phyloP scores from a whole-genome alignment of 1,284 basidiomycete species.

The Thecaphora thlaspeos region DNA sequence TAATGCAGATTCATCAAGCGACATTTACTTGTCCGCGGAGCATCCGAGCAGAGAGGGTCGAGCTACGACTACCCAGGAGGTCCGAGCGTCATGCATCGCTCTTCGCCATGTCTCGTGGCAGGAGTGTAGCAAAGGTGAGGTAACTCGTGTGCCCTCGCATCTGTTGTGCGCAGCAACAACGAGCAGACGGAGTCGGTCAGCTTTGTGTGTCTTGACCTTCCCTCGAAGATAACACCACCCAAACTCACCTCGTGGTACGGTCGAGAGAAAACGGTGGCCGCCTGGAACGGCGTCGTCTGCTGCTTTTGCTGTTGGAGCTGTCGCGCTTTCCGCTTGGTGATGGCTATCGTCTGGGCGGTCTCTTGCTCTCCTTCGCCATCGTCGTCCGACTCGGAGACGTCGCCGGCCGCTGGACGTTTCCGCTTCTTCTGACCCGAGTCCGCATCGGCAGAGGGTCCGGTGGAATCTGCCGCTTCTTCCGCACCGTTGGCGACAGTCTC shows the following conservation, averaged over 20 bases:
- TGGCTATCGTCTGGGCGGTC: slow-evolving; percentile 12
- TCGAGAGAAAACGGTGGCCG: slow-evolving; percentile 27
- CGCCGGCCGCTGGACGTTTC: neutral
- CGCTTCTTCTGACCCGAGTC: no score
- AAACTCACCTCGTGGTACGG: slow-evolving; percentile 26
- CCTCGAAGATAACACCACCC: neutral
- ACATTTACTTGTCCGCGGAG: no score
- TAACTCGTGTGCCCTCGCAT: slow-evolving; percentile 57
- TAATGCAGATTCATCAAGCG: no score
- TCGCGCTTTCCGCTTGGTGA: slow-evolving; percentile 34
- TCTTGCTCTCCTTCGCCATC: slow-evolving; percentile 3
- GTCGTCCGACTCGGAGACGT: slow-evolving; percentile 1
- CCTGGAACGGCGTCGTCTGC: slow-evolving; percentile 18
- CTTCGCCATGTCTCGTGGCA: slow-evolving; percentile 31
- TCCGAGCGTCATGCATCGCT: no score
- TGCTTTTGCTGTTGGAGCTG: slow-evolving; percentile 23
- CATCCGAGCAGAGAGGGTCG: no score
- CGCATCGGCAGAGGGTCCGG: neutral
- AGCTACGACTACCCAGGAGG: no score
- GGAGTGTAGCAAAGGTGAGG: slow-evolving; percentile 53
- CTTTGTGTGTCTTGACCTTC: no score
- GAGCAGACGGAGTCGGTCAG: neutral
- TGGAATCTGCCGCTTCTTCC: no score
- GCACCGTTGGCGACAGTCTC: no score
- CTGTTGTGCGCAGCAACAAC: slow-evolving; percentile 5